These are phyloP conservation scores for Cenococcum geophilum DNA, from an alignment of 495 filamentous ascomycete genomes.

Conservation along the genomic window DNA sequence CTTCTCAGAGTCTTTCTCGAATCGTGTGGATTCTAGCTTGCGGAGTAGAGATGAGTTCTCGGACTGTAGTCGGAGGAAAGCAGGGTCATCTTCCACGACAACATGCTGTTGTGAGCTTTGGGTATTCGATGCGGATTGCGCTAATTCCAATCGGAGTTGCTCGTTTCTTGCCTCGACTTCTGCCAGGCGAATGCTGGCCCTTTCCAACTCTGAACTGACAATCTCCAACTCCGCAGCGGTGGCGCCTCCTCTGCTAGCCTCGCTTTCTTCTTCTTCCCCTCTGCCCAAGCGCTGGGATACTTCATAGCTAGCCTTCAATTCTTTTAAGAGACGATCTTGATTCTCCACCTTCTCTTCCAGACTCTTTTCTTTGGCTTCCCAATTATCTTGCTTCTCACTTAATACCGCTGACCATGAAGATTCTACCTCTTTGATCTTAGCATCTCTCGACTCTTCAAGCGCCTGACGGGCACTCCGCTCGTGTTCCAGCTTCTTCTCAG, in stretches of 20 bases:
- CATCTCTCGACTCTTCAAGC: constrained; percentile 69
- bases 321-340: constrained; percentile 85
- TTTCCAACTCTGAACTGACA: constrained; percentile 82
- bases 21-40: constrained; percentile 72
- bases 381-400: constrained; percentile 90
- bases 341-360: constrained; percentile 90
- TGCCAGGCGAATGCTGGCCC: constrained; percentile 76
- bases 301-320: constrained; percentile 95
- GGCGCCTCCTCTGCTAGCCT: constrained; percentile 51
- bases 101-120: constrained; percentile 47
- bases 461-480: constrained; percentile 66
- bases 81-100: constrained; percentile 72
- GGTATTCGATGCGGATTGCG: constrained; percentile 73
- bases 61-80: constrained; percentile 74
- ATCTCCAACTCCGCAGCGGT: constrained; percentile 90
- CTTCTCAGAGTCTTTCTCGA: constrained; percentile 75
- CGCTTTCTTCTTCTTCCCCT: constrained; percentile 54
- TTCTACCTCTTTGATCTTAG: constrained; percentile 78
- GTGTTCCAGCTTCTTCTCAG: constrained; percentile 65
- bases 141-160: constrained; percentile 81
- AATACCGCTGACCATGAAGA: constrained; percentile 87
- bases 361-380: constrained; percentile 87
- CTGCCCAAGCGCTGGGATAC: constrained; percentile 84
- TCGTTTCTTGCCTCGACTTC: constrained; percentile 95
- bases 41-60: constrained; percentile 88